Evolutionary conservation across 805 yeast species (phyloP), one percentile per base, ranked within the genome.

Genomic region (Ogataea naganishii): DNA sequence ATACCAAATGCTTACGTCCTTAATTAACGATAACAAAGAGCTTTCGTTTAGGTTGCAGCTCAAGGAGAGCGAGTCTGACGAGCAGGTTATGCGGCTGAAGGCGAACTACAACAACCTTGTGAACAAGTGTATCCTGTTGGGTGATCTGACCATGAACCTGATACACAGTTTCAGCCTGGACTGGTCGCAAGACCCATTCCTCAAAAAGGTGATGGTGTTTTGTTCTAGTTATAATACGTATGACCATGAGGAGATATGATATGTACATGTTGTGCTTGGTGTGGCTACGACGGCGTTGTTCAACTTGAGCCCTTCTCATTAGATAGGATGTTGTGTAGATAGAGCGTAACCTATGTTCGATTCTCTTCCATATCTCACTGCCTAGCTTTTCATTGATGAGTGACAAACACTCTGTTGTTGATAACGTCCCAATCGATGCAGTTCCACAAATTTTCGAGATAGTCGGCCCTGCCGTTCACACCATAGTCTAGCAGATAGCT

Each of bases 401-500:
- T 24, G 30, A 21, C 33, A 37, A 54, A 57, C n/a, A 55, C 35
- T 43, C 63, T 51, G 17, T 40, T 34, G 30, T 75, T 79, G 26
- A 81, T 63, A 30, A 80, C 82, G 32, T 77, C 71, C 98, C 98
- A 92, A 56, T 89, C 75, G 40, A 88, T 70, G 41, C 82, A 68
- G 27, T 76, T 69, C 78, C 94, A 79, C 52, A 80, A 72, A 34
- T 75, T 78, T 39, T 72, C 74, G 42, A 92, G 67, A 56, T 81
- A 92, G 37, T 75, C 72, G 21, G 73, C 67, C 57, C 77, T 80
- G 20, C 92, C 92, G 30, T 55, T 62, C 30, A 83, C 67, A 27
- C 96, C 95, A 56, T 79, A 89, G 56, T 92, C 97, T 17, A 70
- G 60, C 26, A 85, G 46, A 53, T 79, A 92, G n/a, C 95, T 84